These are phyloP conservation scores for Desmodesmus armatus DNA, from an alignment of 139 green algal genomes.

Conservation along the genomic window DNA sequence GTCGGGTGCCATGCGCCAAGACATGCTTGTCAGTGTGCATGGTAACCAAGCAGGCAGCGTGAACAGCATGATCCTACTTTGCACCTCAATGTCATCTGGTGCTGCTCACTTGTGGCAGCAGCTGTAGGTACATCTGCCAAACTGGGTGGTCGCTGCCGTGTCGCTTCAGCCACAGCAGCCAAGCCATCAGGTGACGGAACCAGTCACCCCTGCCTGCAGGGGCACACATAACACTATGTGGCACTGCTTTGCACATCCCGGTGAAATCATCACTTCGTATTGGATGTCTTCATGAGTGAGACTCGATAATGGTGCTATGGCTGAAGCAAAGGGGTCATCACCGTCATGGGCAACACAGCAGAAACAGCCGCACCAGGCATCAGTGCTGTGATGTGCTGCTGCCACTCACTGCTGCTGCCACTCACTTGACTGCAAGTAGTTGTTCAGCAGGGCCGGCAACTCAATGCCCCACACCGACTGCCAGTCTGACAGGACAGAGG, in stretches of 20 bases:
- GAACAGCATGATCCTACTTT: too few relatives aligned
- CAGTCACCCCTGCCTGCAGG: conserved; percentile 42
- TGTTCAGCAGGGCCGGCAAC: conserved; percentile 50
- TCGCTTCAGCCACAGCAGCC: conserved; percentile 52
- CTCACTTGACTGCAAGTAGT: conserved; percentile 50
- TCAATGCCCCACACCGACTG: conserved; percentile 55
- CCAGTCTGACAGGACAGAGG: conserved; percentile 48
- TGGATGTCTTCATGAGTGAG: too few relatives aligned
- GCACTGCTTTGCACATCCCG: background rate
- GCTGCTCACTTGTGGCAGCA: conserved; percentile 33
- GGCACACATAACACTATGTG: background rate
- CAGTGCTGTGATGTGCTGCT: too few relatives aligned
- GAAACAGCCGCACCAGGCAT: too few relatives aligned
- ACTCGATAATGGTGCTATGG: too few relatives aligned
- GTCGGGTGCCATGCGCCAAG: background rate
- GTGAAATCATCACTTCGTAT: background rate
- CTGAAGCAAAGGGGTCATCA: too few relatives aligned
- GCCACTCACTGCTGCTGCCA: background rate
- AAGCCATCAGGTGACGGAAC: conserved; percentile 55
- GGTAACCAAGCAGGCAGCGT: too few relatives aligned
- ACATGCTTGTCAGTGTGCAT: background rate
- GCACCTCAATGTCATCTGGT: too few relatives aligned
- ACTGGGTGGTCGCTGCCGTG: conserved; percentile 42
- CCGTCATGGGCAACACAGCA: too few relatives aligned
- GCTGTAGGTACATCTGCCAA: conserved; percentile 53